Percentiles rank a stretch among this genome's conserved stretches.
phyloP scores from a whole-genome alignment of 1,284 basidiomycete species.

The Austropuccinia psidii region DNA sequence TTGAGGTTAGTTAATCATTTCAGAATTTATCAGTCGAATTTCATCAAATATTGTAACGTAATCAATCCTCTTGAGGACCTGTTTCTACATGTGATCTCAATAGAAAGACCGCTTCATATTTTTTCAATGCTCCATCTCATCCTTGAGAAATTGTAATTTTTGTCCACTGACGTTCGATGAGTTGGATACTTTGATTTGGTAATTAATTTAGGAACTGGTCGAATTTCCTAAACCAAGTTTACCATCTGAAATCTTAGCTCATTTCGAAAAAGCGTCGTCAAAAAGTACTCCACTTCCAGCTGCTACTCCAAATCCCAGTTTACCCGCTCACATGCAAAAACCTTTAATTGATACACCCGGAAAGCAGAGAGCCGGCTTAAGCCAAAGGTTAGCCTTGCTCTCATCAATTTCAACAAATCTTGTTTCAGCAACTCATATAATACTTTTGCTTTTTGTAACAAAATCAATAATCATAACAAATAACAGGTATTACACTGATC shows the following conservation, averaged over 20 bases:
- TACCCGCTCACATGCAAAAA: constrained; percentile 48
- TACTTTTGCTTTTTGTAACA: constrained; percentile 46
- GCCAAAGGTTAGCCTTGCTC: constrained; percentile 14
- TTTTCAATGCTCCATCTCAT: background rate
- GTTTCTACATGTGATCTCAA: too few relatives aligned
- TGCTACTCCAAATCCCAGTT: constrained; percentile 63
- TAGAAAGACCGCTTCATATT: background rate
- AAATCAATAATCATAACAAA: background rate
- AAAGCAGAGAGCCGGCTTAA: constrained; percentile 18
- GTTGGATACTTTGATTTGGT: background rate
- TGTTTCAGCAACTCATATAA: constrained; percentile 47
- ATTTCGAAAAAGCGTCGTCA: constrained; percentile 51
- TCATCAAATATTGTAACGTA: background rate
- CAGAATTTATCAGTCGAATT: background rate
- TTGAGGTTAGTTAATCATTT: constrained; percentile 61
- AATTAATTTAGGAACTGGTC: constrained; percentile 69
- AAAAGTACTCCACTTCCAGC: constrained; percentile 54
- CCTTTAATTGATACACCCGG: constrained; percentile 24
- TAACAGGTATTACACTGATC: constrained; percentile 71
- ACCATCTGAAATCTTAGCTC: constrained; percentile 60
- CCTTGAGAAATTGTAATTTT: background rate
- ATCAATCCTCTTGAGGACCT: background rate
- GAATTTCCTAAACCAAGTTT: constrained; percentile 69
- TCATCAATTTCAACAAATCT: constrained; percentile 6
- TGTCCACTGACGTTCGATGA: background rate